phyloP scores from a whole-genome alignment of 352 stramenopile genomes.

The Globisporangium lucens region DNA sequence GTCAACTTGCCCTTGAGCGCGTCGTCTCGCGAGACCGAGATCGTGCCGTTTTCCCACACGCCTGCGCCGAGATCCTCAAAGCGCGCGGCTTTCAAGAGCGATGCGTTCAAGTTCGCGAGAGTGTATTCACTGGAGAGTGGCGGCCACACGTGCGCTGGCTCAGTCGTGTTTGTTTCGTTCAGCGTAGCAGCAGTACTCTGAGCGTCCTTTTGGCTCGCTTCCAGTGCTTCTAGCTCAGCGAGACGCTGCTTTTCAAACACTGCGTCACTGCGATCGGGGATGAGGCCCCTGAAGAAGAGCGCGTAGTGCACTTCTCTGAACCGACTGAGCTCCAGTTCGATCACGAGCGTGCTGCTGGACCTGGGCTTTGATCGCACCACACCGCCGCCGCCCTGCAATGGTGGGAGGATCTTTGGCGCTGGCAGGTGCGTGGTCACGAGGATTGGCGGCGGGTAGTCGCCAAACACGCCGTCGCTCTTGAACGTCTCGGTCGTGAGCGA shows the following conservation, averaged over 20 bases:
- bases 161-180: conserved; percentile 20
- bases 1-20: conserved; percentile 41
- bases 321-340: conserved; percentile 51
- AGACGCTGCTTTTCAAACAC: conserved; percentile 10
- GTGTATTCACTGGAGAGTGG: conserved; percentile 45
- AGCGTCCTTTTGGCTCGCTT: conserved; percentile 9
- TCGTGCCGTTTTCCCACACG: conserved; percentile 75
- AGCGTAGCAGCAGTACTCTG: neutral
- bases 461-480: conserved; percentile 61
- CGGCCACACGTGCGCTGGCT: conserved; percentile 34
- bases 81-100: conserved; percentile 45
- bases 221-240: conserved; percentile 15
- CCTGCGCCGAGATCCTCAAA: conserved; percentile 56
- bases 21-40: conserved; percentile 69
- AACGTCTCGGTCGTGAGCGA: conserved; percentile 75
- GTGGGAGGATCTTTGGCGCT: conserved; percentile 36
- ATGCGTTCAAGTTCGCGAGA: conserved; percentile 37
- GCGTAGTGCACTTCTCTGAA: conserved; percentile 78
- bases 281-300: conserved; percentile 62
- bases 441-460: conserved; percentile 66
- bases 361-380: conserved; percentile 32
- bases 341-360: conserved; percentile 45
- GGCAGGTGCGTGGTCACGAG: conserved; percentile 58
- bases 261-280: conserved; percentile 28
- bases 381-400: neutral